Conservation (phyloP, 495 filamentous ascomycete genomes). For the Aspergillus kassunensis region DNA sequence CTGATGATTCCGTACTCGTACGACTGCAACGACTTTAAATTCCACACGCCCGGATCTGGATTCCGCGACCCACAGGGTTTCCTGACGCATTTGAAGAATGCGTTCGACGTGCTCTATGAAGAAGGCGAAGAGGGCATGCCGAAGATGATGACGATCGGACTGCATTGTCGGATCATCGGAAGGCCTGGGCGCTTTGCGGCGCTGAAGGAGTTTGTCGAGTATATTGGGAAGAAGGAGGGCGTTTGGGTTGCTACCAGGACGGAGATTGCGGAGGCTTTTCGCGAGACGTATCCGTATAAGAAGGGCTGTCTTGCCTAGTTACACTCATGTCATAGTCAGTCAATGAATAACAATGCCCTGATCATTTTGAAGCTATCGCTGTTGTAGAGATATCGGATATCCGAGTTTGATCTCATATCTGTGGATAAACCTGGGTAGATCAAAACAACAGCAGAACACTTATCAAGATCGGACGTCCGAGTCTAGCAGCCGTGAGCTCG, state of each 20-base stretch:
- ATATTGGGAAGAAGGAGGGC: constrained; percentile 6
- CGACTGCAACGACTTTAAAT: constrained; percentile 10
- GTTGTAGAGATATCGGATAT: background rate
- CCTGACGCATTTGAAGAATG: background rate
- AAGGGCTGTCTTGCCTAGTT: background rate
- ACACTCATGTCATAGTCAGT: background rate
- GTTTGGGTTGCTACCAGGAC: constrained; percentile 6
- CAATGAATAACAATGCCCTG: too few species aligned
- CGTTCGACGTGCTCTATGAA: constrained; percentile 8
- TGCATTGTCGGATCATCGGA: constrained; percentile 8
- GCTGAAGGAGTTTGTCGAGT: constrained; percentile 4
- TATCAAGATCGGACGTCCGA: too few species aligned
- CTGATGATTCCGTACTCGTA: constrained; percentile 7
- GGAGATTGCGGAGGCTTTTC: constrained; percentile 8
- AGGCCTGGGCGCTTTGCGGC: constrained; percentile 4
- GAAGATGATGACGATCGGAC: constrained; percentile 8
- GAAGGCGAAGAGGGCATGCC: constrained; percentile 1
- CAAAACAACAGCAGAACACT: too few species aligned
- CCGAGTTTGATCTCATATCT: background rate
- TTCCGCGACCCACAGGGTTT: constrained; percentile 5
- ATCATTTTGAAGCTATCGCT: background rate
- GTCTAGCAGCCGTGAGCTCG: too few species aligned
- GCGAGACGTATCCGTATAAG: constrained; percentile 4
- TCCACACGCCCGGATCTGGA: background rate
- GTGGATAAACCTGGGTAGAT: too few species aligned